Evolutionary conservation across 495 filamentous ascomycete species (phyloP).

Genomic region (Hyaloscypha hepaticicola): DNA sequence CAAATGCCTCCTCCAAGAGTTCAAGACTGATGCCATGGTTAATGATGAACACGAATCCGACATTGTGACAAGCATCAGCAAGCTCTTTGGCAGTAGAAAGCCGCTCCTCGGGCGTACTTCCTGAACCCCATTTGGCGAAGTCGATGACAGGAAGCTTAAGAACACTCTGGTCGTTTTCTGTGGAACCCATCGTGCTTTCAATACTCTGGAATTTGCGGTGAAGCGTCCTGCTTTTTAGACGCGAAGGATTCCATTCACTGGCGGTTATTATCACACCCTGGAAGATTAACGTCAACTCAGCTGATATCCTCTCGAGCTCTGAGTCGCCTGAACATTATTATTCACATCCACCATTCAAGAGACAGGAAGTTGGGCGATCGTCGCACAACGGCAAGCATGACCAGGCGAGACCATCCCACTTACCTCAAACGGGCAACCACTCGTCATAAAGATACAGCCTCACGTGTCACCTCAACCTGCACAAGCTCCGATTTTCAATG

Average conservation of each 20-base stretch:
- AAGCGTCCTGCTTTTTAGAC: background rate
- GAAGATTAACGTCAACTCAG: background rate
- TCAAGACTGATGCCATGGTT: slow-evolving; percentile 51
- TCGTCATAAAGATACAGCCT: too few species aligned
- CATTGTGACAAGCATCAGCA: slow-evolving; percentile 51
- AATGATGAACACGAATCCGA: slow-evolving; percentile 60
- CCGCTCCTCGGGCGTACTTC: slow-evolving; percentile 35
- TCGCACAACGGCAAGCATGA: background rate
- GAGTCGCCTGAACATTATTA: background rate
- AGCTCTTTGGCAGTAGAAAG: slow-evolving; percentile 47
- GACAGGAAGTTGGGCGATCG: background rate
- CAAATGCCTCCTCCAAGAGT: slow-evolving; percentile 52
- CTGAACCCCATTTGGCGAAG: slow-evolving; percentile 36
- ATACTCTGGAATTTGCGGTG: background rate
- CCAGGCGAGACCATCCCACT: background rate
- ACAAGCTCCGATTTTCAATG: background rate
- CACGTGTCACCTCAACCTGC: too few species aligned
- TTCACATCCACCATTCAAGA: background rate
- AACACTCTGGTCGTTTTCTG: background rate
- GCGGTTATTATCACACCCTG: background rate
- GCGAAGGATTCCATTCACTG: background rate
- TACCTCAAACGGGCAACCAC: background rate
- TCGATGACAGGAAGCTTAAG: slow-evolving; percentile 51
- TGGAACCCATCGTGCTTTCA: slow-evolving; percentile 10
- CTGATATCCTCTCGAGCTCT: background rate